A percentile compares a stretch with the other conserved stretches of the same genome.
Evolutionary conservation across 2,329 filamentous ascomycete genomes (phyloP).

Genomic region (Fusarium haematococcum): DNA sequence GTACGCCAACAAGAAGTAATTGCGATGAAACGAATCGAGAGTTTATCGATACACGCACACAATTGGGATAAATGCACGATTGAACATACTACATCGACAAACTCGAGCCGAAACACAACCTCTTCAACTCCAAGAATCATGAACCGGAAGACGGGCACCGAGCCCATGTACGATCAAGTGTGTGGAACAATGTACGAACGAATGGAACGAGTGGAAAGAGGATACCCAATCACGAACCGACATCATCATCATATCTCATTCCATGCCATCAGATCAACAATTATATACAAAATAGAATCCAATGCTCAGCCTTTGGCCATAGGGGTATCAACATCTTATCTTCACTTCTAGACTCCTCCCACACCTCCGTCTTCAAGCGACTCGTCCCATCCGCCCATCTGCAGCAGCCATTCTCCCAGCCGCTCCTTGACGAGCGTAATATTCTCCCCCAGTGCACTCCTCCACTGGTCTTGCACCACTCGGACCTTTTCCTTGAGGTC

Average conservation of each 20-base stretch:
- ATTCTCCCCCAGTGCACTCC: conserved; percentile 83
- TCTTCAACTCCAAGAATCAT: background rate
- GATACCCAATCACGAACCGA: conserved; percentile 24
- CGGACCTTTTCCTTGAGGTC: conserved; percentile 95
- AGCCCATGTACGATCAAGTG: conserved; percentile 36
- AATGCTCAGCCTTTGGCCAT: conserved; percentile 30
- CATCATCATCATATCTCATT: conserved; percentile 36
- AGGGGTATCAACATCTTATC: conserved; percentile 47
- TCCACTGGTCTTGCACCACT: conserved; percentile 92
- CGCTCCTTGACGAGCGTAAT: conserved; percentile 79
- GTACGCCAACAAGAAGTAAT: conserved; percentile 47
- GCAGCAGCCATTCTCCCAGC: conserved; percentile 78
- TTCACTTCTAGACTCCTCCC: conserved; percentile 54
- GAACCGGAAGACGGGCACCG: background rate
- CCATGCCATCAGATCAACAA: conserved; percentile 20
- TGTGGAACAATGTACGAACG: conserved; percentile 21
- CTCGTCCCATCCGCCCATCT: conserved; percentile 91
- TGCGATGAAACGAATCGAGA: background rate
- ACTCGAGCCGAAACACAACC: background rate
- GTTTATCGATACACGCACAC: background rate
- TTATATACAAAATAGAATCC: conserved; percentile 39
- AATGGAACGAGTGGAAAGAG: background rate
- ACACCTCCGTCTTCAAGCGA: conserved; percentile 70
- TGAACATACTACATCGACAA: background rate
- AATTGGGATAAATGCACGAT: background rate